Percentiles rank a stretch among this genome's conserved stretches.
Evolutionary conservation across 306 rosid genomes (phyloP).

Genomic region (Vigna hirtella): DNA sequence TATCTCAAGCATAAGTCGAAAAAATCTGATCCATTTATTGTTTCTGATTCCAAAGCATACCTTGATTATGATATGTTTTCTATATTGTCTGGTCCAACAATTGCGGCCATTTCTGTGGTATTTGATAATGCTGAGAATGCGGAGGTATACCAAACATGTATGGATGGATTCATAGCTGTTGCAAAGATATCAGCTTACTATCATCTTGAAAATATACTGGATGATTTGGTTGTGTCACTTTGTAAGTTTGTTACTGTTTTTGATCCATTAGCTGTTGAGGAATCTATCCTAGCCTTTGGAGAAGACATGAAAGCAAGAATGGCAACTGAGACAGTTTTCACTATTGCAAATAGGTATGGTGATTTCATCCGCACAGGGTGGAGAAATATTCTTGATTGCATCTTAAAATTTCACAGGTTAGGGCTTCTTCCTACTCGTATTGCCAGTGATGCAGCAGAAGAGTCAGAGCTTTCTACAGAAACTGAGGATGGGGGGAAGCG

Average conservation of each 20-base stretch:
- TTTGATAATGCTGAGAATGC: slow-evolving; percentile 94
- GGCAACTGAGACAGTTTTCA: slow-evolving; percentile 93
- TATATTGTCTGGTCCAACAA: slow-evolving; percentile 88
- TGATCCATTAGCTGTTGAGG: slow-evolving; percentile 77
- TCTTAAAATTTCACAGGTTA: slow-evolving; percentile 83
- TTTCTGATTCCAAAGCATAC: slow-evolving; percentile 81
- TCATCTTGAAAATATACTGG: slow-evolving; percentile 92
- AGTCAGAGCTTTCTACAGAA: slow-evolving; percentile 75
- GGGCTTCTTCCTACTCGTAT: slow-evolving; percentile 92
- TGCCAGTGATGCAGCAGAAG: slow-evolving; percentile 90
- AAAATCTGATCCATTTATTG: slow-evolving; percentile 80
- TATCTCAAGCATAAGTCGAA: slow-evolving; percentile 85
- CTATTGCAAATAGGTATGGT: slow-evolving; percentile 90
- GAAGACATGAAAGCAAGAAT: slow-evolving; percentile 89
- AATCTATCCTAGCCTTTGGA: slow-evolving; percentile 82
- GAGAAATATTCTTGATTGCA: slow-evolving; percentile 94
- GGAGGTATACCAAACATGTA: slow-evolving; percentile 88
- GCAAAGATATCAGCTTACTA: slow-evolving; percentile 90
- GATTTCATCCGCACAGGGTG: slow-evolving; percentile 90
- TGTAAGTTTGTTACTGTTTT: slow-evolving; percentile 87
- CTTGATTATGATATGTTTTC: slow-evolving; percentile 97
- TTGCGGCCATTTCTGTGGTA: slow-evolving; percentile 97
- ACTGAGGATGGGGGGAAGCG: slow-evolving; percentile 70
- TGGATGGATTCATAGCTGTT: slow-evolving; percentile 90
- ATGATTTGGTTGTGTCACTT: slow-evolving; percentile 93